Evolutionary conservation across 176 grass and related monocot genomes (phyloP), one percentile per base, ranked within the genome.

Genomic region (Aegilops speltoides): DNA sequence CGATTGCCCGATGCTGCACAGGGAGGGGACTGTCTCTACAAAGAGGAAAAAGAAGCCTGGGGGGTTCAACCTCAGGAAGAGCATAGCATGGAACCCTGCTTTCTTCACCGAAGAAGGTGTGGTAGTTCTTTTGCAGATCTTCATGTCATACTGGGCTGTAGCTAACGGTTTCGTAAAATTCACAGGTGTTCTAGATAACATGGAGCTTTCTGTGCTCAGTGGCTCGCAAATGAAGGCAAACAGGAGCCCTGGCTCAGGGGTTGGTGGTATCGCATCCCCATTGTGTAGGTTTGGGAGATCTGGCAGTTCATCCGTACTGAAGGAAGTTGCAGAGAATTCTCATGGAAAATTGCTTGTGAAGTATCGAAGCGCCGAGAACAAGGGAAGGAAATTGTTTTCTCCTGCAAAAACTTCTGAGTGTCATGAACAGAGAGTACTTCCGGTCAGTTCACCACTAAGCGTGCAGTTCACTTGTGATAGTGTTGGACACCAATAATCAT

Each of bases 21-120:
- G 48, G 65, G 83, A 79, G 19, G 45, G 12, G 31, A 0, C 45
- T 23, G 36, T 46, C 32, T 84, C 82, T 20, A 79, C 73, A 33
- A 94, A 40, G 74, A 73, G 43, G 40, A 88, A 56, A 22, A 91
- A 86, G 73, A 90, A 88, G 82, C 61, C 83, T 73, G 60, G 77
- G 19, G 88, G 84, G 40, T 92, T 88, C 83, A 94, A 94, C 73
- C 48, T 96, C 73, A 94, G 96, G 83, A 94, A 96, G 85, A 98
- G 96, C 79, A 92, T 98, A 33, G 92, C 96, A 28, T 98, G 93
- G 93, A 98, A 98, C 78, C 88, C 92, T 62, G 93, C 96, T 78
- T 98, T 98, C 84, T 88, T 93, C 72, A 91, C 82, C 0, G 96
- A 98, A 81, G 82, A 96, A 91, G 96, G 96, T 94, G 77, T 16